A percentile compares a stretch with the other conserved stretches of the same genome.
These are phyloP conservation scores for Misopates orontium DNA, from an alignment of 257 asterid genomes.

Conservation along the genomic window DNA sequence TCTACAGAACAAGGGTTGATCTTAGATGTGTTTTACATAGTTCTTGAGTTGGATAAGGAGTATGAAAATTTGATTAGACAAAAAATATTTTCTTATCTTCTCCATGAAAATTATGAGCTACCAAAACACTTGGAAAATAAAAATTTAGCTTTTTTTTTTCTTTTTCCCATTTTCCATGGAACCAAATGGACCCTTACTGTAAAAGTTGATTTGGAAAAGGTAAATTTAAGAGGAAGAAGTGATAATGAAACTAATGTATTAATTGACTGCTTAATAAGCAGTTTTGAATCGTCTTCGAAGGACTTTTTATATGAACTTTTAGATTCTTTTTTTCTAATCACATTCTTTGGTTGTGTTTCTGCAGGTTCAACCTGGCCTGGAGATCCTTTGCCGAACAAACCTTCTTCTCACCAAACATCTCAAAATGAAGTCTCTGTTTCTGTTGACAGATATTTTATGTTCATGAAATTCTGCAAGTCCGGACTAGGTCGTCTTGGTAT, in stretches of 20 bases:
- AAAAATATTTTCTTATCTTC: too few species aligned
- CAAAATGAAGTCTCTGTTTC: constrained; percentile 28
- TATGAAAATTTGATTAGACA: too few species aligned
- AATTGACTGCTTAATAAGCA: constrained; percentile 12
- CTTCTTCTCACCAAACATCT: constrained; percentile 28
- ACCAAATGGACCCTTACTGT: too few species aligned
- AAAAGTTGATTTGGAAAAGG: background rate
- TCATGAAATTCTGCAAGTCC: constrained; percentile 64
- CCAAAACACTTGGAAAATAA: too few species aligned
- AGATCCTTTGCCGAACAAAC: constrained; percentile 27
- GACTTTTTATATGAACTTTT: background rate
- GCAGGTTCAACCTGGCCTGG: constrained; percentile 44
- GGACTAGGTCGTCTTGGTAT: constrained; percentile 71
- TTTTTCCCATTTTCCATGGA: too few species aligned
- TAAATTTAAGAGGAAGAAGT: background rate
- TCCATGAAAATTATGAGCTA: too few species aligned
- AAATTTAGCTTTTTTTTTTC: too few species aligned
- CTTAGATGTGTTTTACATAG: too few species aligned
- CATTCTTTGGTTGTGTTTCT: constrained; percentile 19
- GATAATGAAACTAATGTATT: background rate
- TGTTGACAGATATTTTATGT: constrained; percentile 49
- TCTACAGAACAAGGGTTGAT: too few species aligned
- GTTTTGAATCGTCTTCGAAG: background rate
- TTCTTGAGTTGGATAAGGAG: too few species aligned
- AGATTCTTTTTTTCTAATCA: background rate